Base-by-base conservation (phyloP, 495 filamentous ascomycete species). In the Aspergillus conjunctus region DNA sequence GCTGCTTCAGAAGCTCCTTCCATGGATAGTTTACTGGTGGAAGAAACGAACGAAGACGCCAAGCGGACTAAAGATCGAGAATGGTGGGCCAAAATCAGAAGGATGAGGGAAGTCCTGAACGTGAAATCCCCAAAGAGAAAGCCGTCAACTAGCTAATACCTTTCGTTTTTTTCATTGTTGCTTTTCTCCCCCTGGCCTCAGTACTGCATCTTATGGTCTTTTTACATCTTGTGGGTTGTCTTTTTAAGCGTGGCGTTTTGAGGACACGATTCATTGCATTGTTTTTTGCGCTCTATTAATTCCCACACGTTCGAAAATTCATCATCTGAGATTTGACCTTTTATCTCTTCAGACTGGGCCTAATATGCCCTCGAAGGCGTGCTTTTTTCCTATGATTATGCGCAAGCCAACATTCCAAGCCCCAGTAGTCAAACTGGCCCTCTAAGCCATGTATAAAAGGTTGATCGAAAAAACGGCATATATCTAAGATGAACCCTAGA, bases 21-120 rank as follows among this genome's bases (percentile, higher is more conserved):
- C 3, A 31, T 54, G 21, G 72, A 75, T 46, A 55, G 49, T 0
- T 48, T 55, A 4, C 41, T 57, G 20, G 48, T 63, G 6, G 72
- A 75, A 32, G 78, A 74, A 22, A 60, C 59, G 7, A 66, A 74
- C 14, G 60, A 67, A 1, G 75, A 77, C n/a, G 67, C 67, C 15
- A 75, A 71, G 50, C 75, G 79, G 55, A 70, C 68, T 1, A 77
- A 71, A 20, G 80, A 83, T 54, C 76, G 76, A 37, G 81, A 82
- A 64, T 77, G 81, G 75, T 82, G 80, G 81, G 71, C 78, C 0
- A 82, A 77, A 62, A 69, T 83, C 37, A 77, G 79, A 45, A 73
- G 77, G 20, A 72, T 83, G 66, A 74, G 75, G 68, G 77, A 81
- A 53, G 71, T 76, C 1, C 67, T 82, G 56, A 77, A 73, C 44